A percentile compares a stretch with the other conserved stretches of the same genome.
These are phyloP conservation scores for Calocera cornea DNA, from an alignment of 768 basidiomycete genomes.

Conservation along the genomic window DNA sequence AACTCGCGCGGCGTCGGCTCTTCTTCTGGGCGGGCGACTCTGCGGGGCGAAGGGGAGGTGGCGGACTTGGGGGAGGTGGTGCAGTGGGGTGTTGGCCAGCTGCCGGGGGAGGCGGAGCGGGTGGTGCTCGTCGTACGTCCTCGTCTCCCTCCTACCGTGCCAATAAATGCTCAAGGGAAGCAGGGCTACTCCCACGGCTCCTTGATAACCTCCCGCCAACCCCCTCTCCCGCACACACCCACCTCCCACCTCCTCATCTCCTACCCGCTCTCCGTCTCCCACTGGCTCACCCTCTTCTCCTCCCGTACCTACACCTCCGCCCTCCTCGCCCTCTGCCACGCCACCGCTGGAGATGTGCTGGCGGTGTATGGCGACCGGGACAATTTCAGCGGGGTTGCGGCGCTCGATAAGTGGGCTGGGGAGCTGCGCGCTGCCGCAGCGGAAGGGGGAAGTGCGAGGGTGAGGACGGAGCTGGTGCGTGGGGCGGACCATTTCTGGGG, in stretches of 20 bases:
- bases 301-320: slow-evolving; percentile 39
- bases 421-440: slow-evolving; percentile 22
- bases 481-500: slow-evolving; percentile 58
- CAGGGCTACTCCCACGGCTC: slow-evolving; percentile 78
- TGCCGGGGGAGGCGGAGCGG: slow-evolving; percentile 28
- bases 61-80: slow-evolving; percentile 55
- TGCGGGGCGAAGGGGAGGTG: slow-evolving; percentile 58
- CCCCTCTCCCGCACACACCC: slow-evolving; percentile 36
- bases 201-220: slow-evolving; percentile 53
- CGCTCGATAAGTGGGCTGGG: slow-evolving; percentile 44
- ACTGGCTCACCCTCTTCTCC: slow-evolving; percentile 56
- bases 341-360: slow-evolving; percentile 40
- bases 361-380: slow-evolving; percentile 55
- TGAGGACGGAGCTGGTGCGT: slow-evolving; percentile 29
- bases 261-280: slow-evolving; percentile 57
- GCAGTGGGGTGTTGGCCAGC: slow-evolving; percentile 35
- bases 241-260: slow-evolving; percentile 59
- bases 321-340: slow-evolving; percentile 37
- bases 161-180: background rate
- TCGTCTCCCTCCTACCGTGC: slow-evolving; percentile 8
- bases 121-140: slow-evolving; percentile 48
- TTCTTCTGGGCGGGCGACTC: slow-evolving; percentile 58
- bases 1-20: slow-evolving; percentile 68
- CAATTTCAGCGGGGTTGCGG: slow-evolving; percentile 47
- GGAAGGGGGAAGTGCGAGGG: slow-evolving; percentile 15